These are phyloP conservation scores for Phytophthora foliorum DNA, from an alignment of 352 stramenopile species.

Conservation along the genomic window DNA sequence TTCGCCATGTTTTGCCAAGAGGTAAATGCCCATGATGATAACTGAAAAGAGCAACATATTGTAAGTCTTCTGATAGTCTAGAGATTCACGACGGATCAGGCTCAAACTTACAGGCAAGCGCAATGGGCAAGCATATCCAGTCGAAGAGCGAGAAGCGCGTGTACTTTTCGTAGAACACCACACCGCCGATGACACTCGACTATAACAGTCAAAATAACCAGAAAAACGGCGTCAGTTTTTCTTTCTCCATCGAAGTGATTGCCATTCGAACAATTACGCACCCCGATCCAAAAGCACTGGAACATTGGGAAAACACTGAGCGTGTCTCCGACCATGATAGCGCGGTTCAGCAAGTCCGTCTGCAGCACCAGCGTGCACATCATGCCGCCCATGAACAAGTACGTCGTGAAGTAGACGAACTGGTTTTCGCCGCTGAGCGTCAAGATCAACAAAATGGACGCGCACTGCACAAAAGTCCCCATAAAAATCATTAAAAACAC, in stretches of 20 bases:
- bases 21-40: conserved; percentile 88
- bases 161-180: conserved; percentile 92
- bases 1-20: conserved; percentile 82
- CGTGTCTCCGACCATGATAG: conserved; percentile 88
- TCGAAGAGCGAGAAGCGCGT: conserved; percentile 78
- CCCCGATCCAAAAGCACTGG: conserved; percentile 91
- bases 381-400: conserved; percentile 87
- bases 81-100: neutral
- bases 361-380: conserved; percentile 86
- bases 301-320: conserved; percentile 91
- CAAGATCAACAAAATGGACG: conserved; percentile 82
- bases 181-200: conserved; percentile 85
- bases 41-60: conserved; percentile 43
- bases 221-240: conserved; percentile 17
- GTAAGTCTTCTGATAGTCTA: neutral
- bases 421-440: conserved; percentile 86
- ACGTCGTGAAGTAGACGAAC: conserved; percentile 88
- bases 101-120: conserved; percentile 66
- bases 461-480: conserved; percentile 49
- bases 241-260: neutral
- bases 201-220: conserved; percentile 29
- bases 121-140: conserved; percentile 85
- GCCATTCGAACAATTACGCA: conserved; percentile 39
- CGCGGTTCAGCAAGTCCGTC: conserved; percentile 85
- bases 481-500: conserved; percentile 35